Base-by-base conservation (phyloP, 208 protist genomes). In the Acanthamoeba royreba region DNA sequence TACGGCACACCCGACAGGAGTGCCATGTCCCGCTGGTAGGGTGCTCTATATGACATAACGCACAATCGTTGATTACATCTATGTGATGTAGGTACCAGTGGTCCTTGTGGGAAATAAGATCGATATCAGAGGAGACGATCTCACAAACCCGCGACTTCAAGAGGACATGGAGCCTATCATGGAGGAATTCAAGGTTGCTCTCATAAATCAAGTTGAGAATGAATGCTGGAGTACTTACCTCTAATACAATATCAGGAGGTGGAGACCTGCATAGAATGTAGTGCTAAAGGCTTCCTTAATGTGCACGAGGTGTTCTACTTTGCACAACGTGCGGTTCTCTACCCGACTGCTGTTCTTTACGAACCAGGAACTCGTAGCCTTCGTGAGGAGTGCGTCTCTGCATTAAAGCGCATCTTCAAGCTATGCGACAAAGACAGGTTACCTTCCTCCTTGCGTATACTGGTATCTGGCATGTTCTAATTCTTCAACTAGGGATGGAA, bases 241-340 rank as follows among this genome's bases (percentile, higher is more conserved):
- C 19, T 19, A 55, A 25, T 55, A 19, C n/a, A n/a, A n/a, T n/a
- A n/a, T n/a, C 55, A 92, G 89, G 89, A 93, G 25, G 69, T 94
- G 61, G 92, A 94, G 52, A 94, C 77, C 55, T 94, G 92, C 40
- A 77, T 94, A 22, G 92, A 94, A 35, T 94, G 92, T 58, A 63
- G 42, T 42, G 92, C 74, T 43, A 86, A 89, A 28, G 15, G 19
- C 35, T 55, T 69, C 42, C 28, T 89, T 2, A 94, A 94, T 58
- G 55, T 94, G 31, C 46, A 86, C 92, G 92, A 94, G 61, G 77
- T 89, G 4, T 94, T 94, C n/a, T 94, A 94, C 43, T 94, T 89
- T 83, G 92, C 92, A 19, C 46, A 69, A 33, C 19, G 61, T 15
- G 69, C 77, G 0, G 92, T 94, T 11, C 49, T 94, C 49, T 83